Evolutionary conservation across 352 stramenopile genomes (phyloP).

Genomic region (Phytophthora idaei): DNA sequence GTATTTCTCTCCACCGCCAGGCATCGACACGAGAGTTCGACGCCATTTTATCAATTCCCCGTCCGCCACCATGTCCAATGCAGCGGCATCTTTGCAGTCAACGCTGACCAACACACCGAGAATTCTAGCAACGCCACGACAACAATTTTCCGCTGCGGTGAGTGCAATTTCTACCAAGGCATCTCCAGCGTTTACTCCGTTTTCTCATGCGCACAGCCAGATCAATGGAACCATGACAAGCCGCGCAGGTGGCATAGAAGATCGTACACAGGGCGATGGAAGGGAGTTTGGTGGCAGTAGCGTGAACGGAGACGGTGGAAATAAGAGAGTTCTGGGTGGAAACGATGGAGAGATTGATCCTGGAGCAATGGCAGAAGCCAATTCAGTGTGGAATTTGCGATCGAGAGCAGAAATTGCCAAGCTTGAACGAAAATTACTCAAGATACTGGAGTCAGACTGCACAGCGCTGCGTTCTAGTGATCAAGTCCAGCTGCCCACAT

Average conservation of each 20-base stretch:
- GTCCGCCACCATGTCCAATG: slow-evolving; percentile 73
- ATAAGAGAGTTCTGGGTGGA: slow-evolving; percentile 14
- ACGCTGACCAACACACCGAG: slow-evolving; percentile 79
- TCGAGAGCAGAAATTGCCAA: slow-evolving; percentile 61
- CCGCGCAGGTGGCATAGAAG: slow-evolving; percentile 17
- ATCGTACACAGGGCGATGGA: slow-evolving; percentile 15
- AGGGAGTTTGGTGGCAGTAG: slow-evolving; percentile 12
- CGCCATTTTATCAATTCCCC: slow-evolving; percentile 73
- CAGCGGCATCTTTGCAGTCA: slow-evolving; percentile 68
- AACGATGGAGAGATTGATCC: slow-evolving; percentile 14
- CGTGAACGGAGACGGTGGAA: slow-evolving; percentile 14
- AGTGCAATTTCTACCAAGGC: slow-evolving; percentile 80
- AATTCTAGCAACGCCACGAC: slow-evolving; percentile 67
- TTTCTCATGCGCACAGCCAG: slow-evolving; percentile 40
- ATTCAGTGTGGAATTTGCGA: slow-evolving; percentile 61
- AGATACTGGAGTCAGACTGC: slow-evolving; percentile 64
- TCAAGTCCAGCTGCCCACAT: slow-evolving; percentile 58
- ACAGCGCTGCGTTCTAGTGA: slow-evolving; percentile 52
- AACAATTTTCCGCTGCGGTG: slow-evolving; percentile 80
- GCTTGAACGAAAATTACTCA: slow-evolving; percentile 58
- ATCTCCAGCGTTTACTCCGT: slow-evolving; percentile 65
- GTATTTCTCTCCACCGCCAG: slow-evolving; percentile 69
- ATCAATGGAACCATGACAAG: slow-evolving; percentile 26
- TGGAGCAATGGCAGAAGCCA: slow-evolving; percentile 7
- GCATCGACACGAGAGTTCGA: slow-evolving; percentile 68